A percentile compares a stretch with the other conserved stretches of the same genome.
Evolutionary conservation across 2,329 filamentous ascomycete species (phyloP).

Genomic region (Fusarium acutatum): DNA sequence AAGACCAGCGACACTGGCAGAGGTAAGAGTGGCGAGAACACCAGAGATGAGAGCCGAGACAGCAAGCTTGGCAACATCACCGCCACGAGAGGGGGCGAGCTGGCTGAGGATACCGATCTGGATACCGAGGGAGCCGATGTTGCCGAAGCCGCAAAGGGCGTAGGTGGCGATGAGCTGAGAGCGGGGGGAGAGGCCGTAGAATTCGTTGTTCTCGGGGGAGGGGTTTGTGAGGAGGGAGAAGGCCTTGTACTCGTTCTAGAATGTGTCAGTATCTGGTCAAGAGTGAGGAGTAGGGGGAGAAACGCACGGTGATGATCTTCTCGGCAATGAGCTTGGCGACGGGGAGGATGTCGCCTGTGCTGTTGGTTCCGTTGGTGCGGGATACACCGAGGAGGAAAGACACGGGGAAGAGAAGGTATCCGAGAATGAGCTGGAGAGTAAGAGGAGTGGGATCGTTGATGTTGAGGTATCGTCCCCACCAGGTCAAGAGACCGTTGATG

Average conservation of each 20-base stretch:
- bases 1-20: conserved; percentile 80
- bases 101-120: conserved; percentile 90
- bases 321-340: conserved; percentile 83
- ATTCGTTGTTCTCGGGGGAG: conserved; percentile 59
- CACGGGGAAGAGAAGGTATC: conserved; percentile 80
- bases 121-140: conserved; percentile 86
- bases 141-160: conserved; percentile 83
- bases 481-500: conserved; percentile 79
- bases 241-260: conserved; percentile 79
- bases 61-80: conserved; percentile 79
- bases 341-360: conserved; percentile 66
- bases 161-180: conserved; percentile 86
- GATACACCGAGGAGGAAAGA: conserved; percentile 83
- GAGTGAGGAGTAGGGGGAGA: no score
- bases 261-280: conserved; percentile 3
- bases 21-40: conserved; percentile 80
- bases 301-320: conserved; percentile 77
- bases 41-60: conserved; percentile 81
- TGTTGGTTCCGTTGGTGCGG: conserved; percentile 45
- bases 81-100: conserved; percentile 76
- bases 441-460: conserved; percentile 72
- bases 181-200: conserved; percentile 69
- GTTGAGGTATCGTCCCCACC: conserved; percentile 84
- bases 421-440: conserved; percentile 76
- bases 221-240: conserved; percentile 66